Evolutionary conservation across 257 asterid genomes (phyloP).

Genomic region (Fraxinus anomala): DNA sequence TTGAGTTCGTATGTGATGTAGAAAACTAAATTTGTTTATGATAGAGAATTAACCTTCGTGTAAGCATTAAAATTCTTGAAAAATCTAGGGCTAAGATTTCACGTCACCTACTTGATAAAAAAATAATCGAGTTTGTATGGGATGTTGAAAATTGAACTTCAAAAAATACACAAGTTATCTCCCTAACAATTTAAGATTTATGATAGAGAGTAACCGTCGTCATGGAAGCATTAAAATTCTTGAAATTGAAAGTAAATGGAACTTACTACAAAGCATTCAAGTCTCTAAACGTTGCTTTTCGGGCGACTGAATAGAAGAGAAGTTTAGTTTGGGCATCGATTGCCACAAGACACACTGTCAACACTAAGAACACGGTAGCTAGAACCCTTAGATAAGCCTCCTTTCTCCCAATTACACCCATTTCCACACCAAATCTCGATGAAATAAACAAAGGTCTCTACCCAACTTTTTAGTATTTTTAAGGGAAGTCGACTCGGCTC

Average conservation of each 20-base stretch:
- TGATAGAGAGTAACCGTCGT: no score
- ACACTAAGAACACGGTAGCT: constrained; percentile 29
- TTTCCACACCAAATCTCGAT: not conserved
- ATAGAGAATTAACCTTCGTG: no score
- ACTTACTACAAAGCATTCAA: constrained; percentile 49
- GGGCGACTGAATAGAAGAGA: constrained; percentile 34
- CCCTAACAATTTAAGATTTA: no score
- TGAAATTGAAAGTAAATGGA: not conserved
- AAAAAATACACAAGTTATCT: no score
- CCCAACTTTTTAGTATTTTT: not conserved
- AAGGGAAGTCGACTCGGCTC: not conserved
- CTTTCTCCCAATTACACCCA: constrained; percentile 32
- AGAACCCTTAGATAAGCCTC: constrained; percentile 41
- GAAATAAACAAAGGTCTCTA: not conserved
- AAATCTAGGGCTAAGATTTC: not conserved
- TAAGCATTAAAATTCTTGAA: no score
- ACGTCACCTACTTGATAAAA: no score
- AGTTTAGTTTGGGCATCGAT: constrained; percentile 57
- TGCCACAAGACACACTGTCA: constrained; percentile 53
- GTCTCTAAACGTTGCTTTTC: constrained; percentile 57
- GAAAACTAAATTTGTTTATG: no score
- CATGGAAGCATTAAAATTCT: no score
- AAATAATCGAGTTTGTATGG: no score
- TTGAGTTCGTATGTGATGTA: not conserved
- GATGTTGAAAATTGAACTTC: no score